A percentile compares a stretch with the other conserved stretches of the same genome.
Conservation (phyloP, 306 rosid genomes). For the Neltuma alba region DNA sequence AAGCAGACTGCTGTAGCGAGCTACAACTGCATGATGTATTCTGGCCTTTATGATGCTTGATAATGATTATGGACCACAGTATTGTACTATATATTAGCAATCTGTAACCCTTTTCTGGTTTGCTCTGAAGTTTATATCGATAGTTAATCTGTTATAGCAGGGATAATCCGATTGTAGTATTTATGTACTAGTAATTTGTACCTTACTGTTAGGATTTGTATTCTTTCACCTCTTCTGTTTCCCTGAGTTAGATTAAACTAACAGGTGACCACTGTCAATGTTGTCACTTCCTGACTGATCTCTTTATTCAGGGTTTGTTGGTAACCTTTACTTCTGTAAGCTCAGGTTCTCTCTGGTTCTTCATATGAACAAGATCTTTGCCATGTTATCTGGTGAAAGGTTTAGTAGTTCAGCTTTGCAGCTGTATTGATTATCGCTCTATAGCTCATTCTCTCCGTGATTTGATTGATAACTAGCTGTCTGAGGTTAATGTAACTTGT, state of each 20-base stretch:
- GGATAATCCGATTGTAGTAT: not conserved
- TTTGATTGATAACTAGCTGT: slow-evolving; percentile 35
- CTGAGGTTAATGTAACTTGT: slow-evolving; percentile 58
- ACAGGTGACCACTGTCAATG: not conserved
- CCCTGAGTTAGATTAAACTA: not conserved
- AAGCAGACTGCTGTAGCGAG: slow-evolving; percentile 33
- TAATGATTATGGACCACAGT: slow-evolving; percentile 32
- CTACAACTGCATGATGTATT: slow-evolving; percentile 16
- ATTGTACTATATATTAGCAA: slow-evolving; percentile 27
- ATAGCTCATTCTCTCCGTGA: slow-evolving; percentile 22
- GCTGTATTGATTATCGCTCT: slow-evolving; percentile 23
- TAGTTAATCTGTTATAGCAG: slow-evolving; percentile 20
- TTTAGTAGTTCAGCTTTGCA: slow-evolving; percentile 26
- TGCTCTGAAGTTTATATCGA: not conserved
- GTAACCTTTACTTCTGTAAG: slow-evolving; percentile 33
- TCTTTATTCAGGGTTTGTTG: slow-evolving; percentile 32
- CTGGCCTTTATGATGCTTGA: slow-evolving; percentile 35
- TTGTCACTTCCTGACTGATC: slow-evolving; percentile 11
- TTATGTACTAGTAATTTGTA: slow-evolving; percentile 1
- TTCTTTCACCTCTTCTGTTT: not conserved
- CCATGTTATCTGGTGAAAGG: slow-evolving; percentile 32
- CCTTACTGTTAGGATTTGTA: slow-evolving; percentile 18
- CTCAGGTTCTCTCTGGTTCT: slow-evolving; percentile 36
- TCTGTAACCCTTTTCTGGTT: slow-evolving; percentile 24
- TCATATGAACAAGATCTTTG: slow-evolving; percentile 33